Percentiles rank a stretch among this genome's conserved stretches.
These are phyloP conservation scores for Clarireedia paspali DNA, from an alignment of 2,329 filamentous ascomycete genomes.

Conservation along the genomic window DNA sequence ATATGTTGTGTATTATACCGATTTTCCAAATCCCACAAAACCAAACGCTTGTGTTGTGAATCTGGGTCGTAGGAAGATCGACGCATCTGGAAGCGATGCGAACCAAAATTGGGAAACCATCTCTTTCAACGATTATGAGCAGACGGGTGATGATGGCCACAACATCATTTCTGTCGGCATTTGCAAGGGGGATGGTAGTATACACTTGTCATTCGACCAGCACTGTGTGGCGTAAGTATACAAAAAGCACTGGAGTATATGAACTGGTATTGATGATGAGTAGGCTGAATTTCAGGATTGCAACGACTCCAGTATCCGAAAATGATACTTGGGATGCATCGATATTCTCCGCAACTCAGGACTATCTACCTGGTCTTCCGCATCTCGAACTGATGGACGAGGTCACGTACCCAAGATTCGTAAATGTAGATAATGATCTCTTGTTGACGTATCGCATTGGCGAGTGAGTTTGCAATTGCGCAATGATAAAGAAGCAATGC, in stretches of 20 bases:
- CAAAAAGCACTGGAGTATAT: background rate
- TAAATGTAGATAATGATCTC: slow-evolving; percentile 19
- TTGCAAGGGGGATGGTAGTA: slow-evolving; percentile 20
- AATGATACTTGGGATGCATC: slow-evolving; percentile 13
- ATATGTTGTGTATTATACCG: slow-evolving; percentile 21
- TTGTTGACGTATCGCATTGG: slow-evolving; percentile 23
- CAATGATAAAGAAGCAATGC: background rate
- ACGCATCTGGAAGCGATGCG: background rate
- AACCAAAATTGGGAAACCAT: slow-evolving; percentile 15
- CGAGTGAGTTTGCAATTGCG: slow-evolving; percentile 15
- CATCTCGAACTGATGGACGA: slow-evolving; percentile 16
- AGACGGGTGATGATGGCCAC: slow-evolving; percentile 21
- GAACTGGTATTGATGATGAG: background rate
- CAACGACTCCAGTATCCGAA: background rate
- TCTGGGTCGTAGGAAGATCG: slow-evolving; percentile 11
- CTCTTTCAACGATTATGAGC: slow-evolving; percentile 19
- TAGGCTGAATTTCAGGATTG: slow-evolving; percentile 20
- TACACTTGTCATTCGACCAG: slow-evolving; percentile 23
- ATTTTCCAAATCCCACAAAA: background rate
- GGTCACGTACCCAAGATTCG: slow-evolving; percentile 23
- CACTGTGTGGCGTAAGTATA: slow-evolving; percentile 20
- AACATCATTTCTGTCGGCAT: slow-evolving; percentile 22
- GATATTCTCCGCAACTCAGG: slow-evolving; percentile 15
- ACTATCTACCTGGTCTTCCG: slow-evolving; percentile 18
- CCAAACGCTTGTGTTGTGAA: slow-evolving; percentile 13